A percentile compares a stretch with the other conserved stretches of the same genome.
These are phyloP conservation scores for Oryza brachyantha DNA, from an alignment of 176 grass and related monocot genomes.

Conservation along the genomic window DNA sequence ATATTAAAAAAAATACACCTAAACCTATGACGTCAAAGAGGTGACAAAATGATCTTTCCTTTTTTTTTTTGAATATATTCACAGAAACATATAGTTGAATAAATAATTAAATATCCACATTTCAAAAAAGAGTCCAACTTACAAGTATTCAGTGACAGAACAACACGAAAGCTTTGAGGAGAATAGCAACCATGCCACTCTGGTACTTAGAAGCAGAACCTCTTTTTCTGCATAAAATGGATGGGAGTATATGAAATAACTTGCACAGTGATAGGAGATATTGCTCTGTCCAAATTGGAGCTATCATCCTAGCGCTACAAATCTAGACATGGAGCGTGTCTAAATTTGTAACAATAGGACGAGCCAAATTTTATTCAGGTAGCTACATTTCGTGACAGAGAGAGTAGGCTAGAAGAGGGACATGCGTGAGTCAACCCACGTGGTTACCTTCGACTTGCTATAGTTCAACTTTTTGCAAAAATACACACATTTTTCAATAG, in stretches of 20 bases:
- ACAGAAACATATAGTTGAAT: neutral
- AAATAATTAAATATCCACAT: constrained; percentile 21
- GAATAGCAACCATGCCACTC: neutral
- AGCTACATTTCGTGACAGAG: too few species aligned
- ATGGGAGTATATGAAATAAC: neutral
- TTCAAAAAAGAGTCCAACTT: constrained; percentile 15
- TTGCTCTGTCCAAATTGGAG: too few species aligned
- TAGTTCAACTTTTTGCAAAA: neutral
- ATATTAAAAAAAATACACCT: neutral
- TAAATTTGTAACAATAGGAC: too few species aligned
- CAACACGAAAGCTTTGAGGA: neutral
- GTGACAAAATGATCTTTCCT: neutral
- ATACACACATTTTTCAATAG: neutral
- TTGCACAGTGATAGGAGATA: neutral
- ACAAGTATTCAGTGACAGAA: neutral
- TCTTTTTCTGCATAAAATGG: constrained; percentile 45
- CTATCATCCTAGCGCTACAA: too few species aligned
- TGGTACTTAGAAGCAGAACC: constrained; percentile 45
- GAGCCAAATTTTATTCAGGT: too few species aligned
- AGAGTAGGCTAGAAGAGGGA: neutral
- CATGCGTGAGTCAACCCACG: neutral
- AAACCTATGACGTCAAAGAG: neutral
- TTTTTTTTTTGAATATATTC: constrained; percentile 23
- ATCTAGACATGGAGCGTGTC: too few species aligned
- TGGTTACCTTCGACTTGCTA: neutral